These are phyloP conservation scores for Clavispora phyllophila DNA, from an alignment of 805 yeast genomes.

Conservation along the genomic window DNA sequence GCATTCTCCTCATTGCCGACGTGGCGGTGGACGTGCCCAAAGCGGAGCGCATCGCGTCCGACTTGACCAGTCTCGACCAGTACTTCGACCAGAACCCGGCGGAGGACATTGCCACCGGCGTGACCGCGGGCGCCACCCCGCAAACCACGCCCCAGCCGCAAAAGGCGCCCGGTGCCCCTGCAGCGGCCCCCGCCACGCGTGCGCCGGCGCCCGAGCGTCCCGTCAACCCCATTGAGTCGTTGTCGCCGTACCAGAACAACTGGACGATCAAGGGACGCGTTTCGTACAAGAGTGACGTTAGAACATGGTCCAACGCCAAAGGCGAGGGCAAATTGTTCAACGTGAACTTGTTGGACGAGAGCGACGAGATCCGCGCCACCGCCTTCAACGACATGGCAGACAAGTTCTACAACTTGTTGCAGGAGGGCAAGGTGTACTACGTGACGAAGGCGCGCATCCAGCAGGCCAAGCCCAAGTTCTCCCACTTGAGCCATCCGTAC, in stretches of 20 bases:
- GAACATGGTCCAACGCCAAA: slow-evolving; percentile 79
- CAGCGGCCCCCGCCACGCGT: slow-evolving; percentile 1
- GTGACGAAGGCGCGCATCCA: slow-evolving; percentile 76
- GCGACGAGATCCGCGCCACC: slow-evolving; percentile 94
- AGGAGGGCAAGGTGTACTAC: slow-evolving; percentile 87
- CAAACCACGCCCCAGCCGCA: slow-evolving; percentile 15
- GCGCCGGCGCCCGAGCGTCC: slow-evolving; percentile 9
- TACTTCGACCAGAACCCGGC: slow-evolving; percentile 57
- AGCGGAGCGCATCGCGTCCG: slow-evolving; percentile 30
- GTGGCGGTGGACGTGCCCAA: slow-evolving; percentile 38
- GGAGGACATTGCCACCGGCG: slow-evolving; percentile 33
- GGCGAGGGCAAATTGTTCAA: slow-evolving; percentile 91
- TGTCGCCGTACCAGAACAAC: slow-evolving; percentile 83
- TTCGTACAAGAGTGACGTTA: slow-evolving; percentile 78
- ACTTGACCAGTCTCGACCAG: slow-evolving; percentile 46
- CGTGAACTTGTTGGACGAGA: slow-evolving; percentile 84
- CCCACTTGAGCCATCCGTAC: slow-evolving; percentile 80
- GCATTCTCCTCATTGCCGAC: slow-evolving; percentile 44
- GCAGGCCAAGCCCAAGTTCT: slow-evolving; percentile 80
- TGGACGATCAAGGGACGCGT: slow-evolving; percentile 96
- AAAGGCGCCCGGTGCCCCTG: slow-evolving; percentile 1
- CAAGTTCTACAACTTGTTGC: slow-evolving; percentile 64
- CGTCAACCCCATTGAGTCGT: slow-evolving; percentile 72
- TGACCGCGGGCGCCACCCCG: slow-evolving; percentile 11
- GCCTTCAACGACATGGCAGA: slow-evolving; percentile 88